Conservation (phyloP, 106 monocot genomes). For the Allium cepa region DNA sequence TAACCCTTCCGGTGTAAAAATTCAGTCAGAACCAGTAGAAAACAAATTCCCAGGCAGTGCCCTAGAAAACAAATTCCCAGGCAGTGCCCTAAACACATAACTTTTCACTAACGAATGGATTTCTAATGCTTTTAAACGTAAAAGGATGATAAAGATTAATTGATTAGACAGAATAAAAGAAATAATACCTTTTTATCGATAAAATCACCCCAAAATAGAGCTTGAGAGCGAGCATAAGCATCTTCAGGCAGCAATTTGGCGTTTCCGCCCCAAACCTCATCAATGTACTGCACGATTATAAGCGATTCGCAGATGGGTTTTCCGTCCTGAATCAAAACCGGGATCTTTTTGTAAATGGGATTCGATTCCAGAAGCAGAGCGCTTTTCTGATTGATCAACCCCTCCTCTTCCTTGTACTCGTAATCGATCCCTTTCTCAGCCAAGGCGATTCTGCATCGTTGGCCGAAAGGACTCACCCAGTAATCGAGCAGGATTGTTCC, state of each 20-base stretch:
- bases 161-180: not conserved
- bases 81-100: no score
- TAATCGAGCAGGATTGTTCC: slow-evolving; percentile 14
- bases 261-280: slow-evolving; percentile 17
- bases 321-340: slow-evolving; percentile 37
- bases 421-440: slow-evolving; percentile 37
- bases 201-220: slow-evolving; percentile 40
- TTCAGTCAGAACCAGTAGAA: no score
- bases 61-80: no score
- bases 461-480: slow-evolving; percentile 40
- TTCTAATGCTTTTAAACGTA: no score
- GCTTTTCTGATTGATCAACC: slow-evolving; percentile 22
- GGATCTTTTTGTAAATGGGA: slow-evolving; percentile 58
- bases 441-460: slow-evolving; percentile 27
- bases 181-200: slow-evolving; percentile 36
- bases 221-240: slow-evolving; percentile 23
- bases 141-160: no score
- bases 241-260: slow-evolving; percentile 21
- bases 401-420: slow-evolving; percentile 34
- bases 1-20: no score
- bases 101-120: no score
- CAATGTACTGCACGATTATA: slow-evolving; percentile 40
- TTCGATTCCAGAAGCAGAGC: slow-evolving; percentile 33
- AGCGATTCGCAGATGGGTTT: slow-evolving; percentile 43
- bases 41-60: no score